Conservation (phyloP, 2,329 filamentous ascomycete species). For the Neofusicoccum kwambonambiense region DNA sequence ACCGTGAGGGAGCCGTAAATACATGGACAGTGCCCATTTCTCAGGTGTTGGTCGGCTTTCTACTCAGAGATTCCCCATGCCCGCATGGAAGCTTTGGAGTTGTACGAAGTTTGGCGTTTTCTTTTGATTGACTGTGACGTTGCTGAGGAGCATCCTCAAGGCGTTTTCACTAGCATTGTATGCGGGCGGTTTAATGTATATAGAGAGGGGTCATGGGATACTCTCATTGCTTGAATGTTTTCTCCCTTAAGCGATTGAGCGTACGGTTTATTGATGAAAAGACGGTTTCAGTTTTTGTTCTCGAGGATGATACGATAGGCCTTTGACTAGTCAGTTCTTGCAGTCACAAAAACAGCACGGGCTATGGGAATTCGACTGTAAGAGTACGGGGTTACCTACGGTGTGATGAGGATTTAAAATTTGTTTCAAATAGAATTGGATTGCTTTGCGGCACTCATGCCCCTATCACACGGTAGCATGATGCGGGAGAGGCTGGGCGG, state of each 20-base stretch:
- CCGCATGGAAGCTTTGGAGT: neutral
- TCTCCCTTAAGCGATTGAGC: conserved; percentile 4
- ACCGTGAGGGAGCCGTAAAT: conserved; percentile 1
- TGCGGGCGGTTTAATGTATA: neutral
- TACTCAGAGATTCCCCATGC: neutral
- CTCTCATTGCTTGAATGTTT: neutral
- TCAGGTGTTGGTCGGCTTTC: neutral
- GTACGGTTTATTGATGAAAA: conserved; percentile 10
- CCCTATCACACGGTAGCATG: neutral
- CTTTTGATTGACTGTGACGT: neutral
- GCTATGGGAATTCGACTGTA: too few relatives aligned
- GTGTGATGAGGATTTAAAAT: too few relatives aligned
- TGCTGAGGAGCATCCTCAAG: neutral
- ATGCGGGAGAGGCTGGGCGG: neutral
- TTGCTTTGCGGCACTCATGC: neutral
- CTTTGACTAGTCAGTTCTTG: neutral
- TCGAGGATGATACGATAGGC: neutral
- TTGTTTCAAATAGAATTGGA: neutral
- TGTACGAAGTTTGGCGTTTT: conserved; percentile 10
- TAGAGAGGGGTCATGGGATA: neutral
- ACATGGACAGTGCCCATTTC: neutral
- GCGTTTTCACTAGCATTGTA: conserved; percentile 1
- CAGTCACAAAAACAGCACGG: too few relatives aligned
- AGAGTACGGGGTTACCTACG: too few relatives aligned
- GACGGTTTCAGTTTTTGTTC: neutral